These are phyloP conservation scores for Trichoderma brevicompactum DNA, from an alignment of 2,329 filamentous ascomycete genomes.

Conservation along the genomic window DNA sequence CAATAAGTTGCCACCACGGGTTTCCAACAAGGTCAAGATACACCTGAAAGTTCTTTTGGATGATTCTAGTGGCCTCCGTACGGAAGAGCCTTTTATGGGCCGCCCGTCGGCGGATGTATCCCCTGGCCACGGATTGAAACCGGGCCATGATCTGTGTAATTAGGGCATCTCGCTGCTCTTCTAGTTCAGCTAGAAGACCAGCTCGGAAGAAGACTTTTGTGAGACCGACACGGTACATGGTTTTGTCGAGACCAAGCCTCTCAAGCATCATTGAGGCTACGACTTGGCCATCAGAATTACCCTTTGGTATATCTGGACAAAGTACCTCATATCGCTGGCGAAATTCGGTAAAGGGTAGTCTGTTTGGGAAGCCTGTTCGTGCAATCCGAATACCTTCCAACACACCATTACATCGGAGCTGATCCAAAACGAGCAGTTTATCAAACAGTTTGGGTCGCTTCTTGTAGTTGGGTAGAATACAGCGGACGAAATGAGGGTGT, in stretches of 20 bases:
- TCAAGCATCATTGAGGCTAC: slow-evolving; percentile 86
- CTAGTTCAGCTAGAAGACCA: slow-evolving; percentile 91
- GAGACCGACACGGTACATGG: slow-evolving; percentile 88
- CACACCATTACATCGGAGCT: slow-evolving; percentile 98
- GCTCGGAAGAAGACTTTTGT: slow-evolving; percentile 99
- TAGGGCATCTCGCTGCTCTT: slow-evolving; percentile 90
- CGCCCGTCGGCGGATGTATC: slow-evolving; percentile 84
- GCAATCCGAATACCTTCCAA: slow-evolving; percentile 98
- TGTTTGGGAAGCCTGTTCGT: slow-evolving; percentile 93
- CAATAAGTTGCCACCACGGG: slow-evolving; percentile 96
- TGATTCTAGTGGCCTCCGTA: slow-evolving; percentile 90
- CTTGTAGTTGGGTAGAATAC: slow-evolving; percentile 97
- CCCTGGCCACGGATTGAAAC: slow-evolving; percentile 90
- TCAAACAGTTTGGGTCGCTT: slow-evolving; percentile 93
- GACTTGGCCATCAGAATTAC: slow-evolving; percentile 87
- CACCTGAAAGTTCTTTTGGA: slow-evolving; percentile 90
- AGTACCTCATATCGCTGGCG: slow-evolving; percentile 94
- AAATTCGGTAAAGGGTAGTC: slow-evolving; percentile 90
- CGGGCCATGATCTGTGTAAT: slow-evolving; percentile 92
- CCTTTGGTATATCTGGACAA: slow-evolving; percentile 84
- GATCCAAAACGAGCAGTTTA: slow-evolving; percentile 90
- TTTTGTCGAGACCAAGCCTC: slow-evolving; percentile 80
- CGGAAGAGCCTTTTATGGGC: slow-evolving; percentile 94
- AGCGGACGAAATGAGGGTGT: slow-evolving; percentile 97
- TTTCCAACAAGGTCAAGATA: slow-evolving; percentile 89